Conservation (phyloP, 768 basidiomycete genomes). For the Mycena galericulata region DNA sequence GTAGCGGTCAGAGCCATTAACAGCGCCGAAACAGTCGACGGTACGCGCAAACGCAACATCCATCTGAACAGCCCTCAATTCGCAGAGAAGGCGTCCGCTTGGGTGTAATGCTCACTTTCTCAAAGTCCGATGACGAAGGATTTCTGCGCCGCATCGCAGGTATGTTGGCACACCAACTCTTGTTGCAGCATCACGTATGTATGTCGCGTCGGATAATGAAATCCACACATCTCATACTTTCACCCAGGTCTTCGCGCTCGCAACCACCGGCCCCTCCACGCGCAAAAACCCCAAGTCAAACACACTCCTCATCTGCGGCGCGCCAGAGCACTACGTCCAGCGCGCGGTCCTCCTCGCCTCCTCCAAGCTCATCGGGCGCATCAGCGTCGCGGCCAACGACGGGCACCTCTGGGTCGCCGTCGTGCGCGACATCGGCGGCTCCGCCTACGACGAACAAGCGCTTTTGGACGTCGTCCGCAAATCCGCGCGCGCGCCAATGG, state of each 20-base stretch:
- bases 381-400: slow-evolving; percentile 53
- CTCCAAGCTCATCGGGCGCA: slow-evolving; percentile 78
- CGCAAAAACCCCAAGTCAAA: slow-evolving; percentile 45
- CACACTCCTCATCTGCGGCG: slow-evolving; percentile 69
- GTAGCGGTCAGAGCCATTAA: slow-evolving; percentile 60
- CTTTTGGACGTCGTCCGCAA: slow-evolving; percentile 80
- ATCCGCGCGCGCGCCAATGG: slow-evolving; percentile 66
- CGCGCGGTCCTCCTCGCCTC: slow-evolving; percentile 73
- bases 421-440: slow-evolving; percentile 65
- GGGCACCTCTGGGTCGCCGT: slow-evolving; percentile 55
- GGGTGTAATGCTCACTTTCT: slow-evolving; percentile 71
- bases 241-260: slow-evolving; percentile 60
- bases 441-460: slow-evolving; percentile 72
- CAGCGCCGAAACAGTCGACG: slow-evolving; percentile 57
- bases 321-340: slow-evolving; percentile 67
- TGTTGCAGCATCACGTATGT: slow-evolving; percentile 52
- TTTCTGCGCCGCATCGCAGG: slow-evolving; percentile 71
- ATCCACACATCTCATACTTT: neutral
- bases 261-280: slow-evolving; percentile 56
- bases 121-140: slow-evolving; percentile 65
- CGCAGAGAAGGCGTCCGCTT: slow-evolving; percentile 58
- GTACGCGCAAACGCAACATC: slow-evolving; percentile 32
- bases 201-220: neutral
- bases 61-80: neutral
- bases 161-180: slow-evolving; percentile 55